phyloP scores from a whole-genome alignment of 768 basidiomycete genomes.

The Leccinum broughii region DNA sequence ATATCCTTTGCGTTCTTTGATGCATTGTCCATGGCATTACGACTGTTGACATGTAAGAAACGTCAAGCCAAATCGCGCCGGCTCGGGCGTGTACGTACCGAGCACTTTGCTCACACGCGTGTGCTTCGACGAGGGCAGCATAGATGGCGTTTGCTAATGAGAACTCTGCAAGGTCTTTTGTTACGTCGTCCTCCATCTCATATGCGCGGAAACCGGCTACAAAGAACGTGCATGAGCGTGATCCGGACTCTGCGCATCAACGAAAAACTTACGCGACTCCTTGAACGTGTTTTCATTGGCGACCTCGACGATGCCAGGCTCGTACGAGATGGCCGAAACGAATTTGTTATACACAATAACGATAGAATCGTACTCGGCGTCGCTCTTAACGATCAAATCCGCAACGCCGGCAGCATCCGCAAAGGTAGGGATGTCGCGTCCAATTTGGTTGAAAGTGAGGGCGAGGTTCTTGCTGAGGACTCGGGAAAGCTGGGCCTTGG shows the following conservation, averaged over 20 bases:
- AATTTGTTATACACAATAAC: conserved; percentile 83
- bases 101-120: conserved; percentile 92
- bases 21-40: conserved; percentile 99
- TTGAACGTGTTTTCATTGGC: conserved; percentile 80
- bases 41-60: conserved; percentile 39
- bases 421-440: conserved; percentile 96
- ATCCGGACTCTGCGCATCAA: background rate
- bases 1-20: conserved; percentile 98
- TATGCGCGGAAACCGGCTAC: conserved; percentile 90
- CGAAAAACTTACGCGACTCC: conserved; percentile 64
- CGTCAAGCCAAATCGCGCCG: too few species aligned
- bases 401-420: conserved; percentile 93
- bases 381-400: conserved; percentile 85
- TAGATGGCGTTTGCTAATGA: conserved; percentile 96
- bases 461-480: conserved; percentile 61
- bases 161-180: conserved; percentile 93
- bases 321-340: conserved; percentile 88
- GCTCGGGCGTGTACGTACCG: conserved; percentile 49
- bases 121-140: conserved; percentile 90
- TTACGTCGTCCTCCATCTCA: conserved; percentile 96
- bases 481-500: conserved; percentile 87
- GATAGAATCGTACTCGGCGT: conserved; percentile 84
- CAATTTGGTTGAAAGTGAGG: conserved; percentile 96
- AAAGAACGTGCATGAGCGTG: background rate
- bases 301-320: conserved; percentile 72